phyloP scores from a whole-genome alignment of 1,139 yeast species.

The Scheffersomyces lignicola region DNA sequence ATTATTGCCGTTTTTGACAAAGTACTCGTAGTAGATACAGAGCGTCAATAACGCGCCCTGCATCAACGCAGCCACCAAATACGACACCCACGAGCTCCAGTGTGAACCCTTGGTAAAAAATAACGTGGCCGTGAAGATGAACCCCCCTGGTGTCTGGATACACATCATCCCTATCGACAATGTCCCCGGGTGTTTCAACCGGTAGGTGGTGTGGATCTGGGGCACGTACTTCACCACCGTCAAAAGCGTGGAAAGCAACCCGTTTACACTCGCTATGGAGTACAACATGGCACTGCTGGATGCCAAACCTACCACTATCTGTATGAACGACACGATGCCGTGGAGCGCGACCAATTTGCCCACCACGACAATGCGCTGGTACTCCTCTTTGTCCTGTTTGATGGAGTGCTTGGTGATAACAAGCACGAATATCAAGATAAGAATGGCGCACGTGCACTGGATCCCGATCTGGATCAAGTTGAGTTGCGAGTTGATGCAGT shows the following conservation, averaged over 20 bases:
- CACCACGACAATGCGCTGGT: slow-evolving; percentile 38
- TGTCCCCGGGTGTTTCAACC: slow-evolving; percentile 75
- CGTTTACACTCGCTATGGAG: slow-evolving; percentile 59
- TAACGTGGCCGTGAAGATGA: slow-evolving; percentile 69
- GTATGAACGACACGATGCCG: slow-evolving; percentile 33
- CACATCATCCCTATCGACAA: slow-evolving; percentile 81
- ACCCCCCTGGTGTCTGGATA: slow-evolving; percentile 90
- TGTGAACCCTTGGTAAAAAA: slow-evolving; percentile 72
- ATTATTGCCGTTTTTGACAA: slow-evolving; percentile 23
- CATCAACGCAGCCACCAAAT: slow-evolving; percentile 66
- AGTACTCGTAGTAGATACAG: slow-evolving; percentile 41
- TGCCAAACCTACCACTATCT: slow-evolving; percentile 31
- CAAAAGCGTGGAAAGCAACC: slow-evolving; percentile 59
- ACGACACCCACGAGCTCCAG: slow-evolving; percentile 89
- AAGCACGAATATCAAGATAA: slow-evolving; percentile 59
- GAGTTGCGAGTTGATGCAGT: slow-evolving; percentile 69
- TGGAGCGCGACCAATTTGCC: slow-evolving; percentile 42
- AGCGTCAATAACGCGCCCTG: slow-evolving; percentile 50
- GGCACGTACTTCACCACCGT: slow-evolving; percentile 79
- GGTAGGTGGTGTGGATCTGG: slow-evolving; percentile 70
- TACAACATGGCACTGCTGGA: slow-evolving; percentile 20
- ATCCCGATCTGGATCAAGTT: slow-evolving; percentile 70
- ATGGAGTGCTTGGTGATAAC: slow-evolving; percentile 44
- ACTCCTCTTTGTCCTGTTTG: slow-evolving; percentile 49
- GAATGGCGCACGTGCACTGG: slow-evolving; percentile 65